Base-by-base conservation (phyloP, 2,329 filamentous ascomycete species). In the Fonsecaea nubica region DNA sequence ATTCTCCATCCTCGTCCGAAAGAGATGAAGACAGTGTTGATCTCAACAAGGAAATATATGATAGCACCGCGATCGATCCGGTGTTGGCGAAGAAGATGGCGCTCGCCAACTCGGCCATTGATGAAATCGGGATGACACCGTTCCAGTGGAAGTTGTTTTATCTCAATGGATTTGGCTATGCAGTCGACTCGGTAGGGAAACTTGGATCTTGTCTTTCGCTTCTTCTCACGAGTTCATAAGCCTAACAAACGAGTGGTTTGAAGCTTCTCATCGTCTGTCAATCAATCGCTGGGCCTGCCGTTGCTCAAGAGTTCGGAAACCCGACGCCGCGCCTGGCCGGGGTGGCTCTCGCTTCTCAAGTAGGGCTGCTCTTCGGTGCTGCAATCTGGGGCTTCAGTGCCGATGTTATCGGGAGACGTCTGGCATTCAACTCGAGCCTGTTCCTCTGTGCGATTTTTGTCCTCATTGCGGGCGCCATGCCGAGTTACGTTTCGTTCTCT, bases 381-480 rank as follows among this genome's bases (percentile, higher is more conserved):
- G 75, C 90, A 25, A 89, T 90, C 77, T 91, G 89, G 88, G 89
- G 89, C 1, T 77, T 90, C 35, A 83, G 82, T 2, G 88, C 87
- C 21, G 89, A 91, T 72, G 82, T 91, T 38, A 87, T 91, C 67
- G 89, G 89, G 2, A 82, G 89, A 50, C 85, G 86, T 68, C 86
- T 85, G 69, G 89, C 89, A 4, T 92, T 91, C 79, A 91, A 91
- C 72, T 77, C 86, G 25, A 87, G 86, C 1, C 80, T 91, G 8
- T 83, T 90, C 72, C 80, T 90, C 63, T 88, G 85, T 72, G 84
- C 86, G 3, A 74, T 86, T 2, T 87, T 89, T 56, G 84, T 84
- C 32, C 85, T 91, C 60, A 79, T 90, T 0, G 89, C 88, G 0
- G 90, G 89, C 2, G 86, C 85, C 1, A 83, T 86, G 69, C 89